Percentiles rank a stretch among this genome's conserved stretches.
These are phyloP conservation scores for Trapa incisa DNA, from an alignment of 345 rosid species.

Conservation along the genomic window DNA sequence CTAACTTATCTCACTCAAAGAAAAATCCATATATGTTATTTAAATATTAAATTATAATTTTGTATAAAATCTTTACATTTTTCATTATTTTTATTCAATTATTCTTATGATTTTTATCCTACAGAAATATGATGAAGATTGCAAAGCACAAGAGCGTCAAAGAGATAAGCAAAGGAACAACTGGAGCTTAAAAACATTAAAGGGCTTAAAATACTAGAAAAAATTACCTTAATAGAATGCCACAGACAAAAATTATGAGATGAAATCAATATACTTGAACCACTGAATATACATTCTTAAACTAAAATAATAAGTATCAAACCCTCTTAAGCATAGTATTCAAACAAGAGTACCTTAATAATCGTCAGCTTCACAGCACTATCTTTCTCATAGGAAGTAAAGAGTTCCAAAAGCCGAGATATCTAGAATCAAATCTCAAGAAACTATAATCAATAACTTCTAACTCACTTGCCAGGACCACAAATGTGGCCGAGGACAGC, in stretches of 20 bases:
- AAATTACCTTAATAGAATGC: neutral
- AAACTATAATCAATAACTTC: neutral
- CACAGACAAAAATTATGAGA: neutral
- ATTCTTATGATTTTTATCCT: neutral
- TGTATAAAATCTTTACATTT: neutral
- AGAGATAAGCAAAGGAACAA: neutral
- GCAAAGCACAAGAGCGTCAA: neutral
- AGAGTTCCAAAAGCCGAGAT: constrained; percentile 42
- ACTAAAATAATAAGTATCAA: neutral
- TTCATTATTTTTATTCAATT: neutral
- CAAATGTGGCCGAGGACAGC: neutral
- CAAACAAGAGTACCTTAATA: constrained; percentile 38
- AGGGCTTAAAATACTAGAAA: neutral
- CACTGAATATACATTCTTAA: neutral
- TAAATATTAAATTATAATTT: neutral
- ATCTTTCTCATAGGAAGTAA: constrained; percentile 44
- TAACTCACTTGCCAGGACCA: neutral
- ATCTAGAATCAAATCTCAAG: constrained; percentile 21
- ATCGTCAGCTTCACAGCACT: constrained; percentile 49
- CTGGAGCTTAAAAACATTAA: neutral
- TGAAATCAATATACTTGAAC: neutral
- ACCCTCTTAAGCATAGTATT: neutral
- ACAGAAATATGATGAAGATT: neutral
- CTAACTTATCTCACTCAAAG: neutral
- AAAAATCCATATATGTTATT: neutral